Percentiles rank a stretch among this genome's conserved stretches.
phyloP scores from a whole-genome alignment of 805 yeast species.

The Teunomyces kruisii region DNA sequence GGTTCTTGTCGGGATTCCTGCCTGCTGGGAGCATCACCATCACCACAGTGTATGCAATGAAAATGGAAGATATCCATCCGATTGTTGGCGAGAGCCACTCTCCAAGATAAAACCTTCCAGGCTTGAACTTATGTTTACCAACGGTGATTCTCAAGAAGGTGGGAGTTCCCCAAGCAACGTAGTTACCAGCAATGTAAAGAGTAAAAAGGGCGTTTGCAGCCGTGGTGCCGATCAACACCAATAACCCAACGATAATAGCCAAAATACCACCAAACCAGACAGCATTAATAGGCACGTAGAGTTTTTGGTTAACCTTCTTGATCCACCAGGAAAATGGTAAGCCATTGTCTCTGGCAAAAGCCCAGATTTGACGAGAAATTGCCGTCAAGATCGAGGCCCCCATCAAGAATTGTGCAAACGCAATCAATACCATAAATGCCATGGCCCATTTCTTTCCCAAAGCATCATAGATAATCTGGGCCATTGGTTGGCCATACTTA shows the following conservation, averaged over 20 bases:
- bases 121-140: conserved; percentile 43
- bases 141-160: conserved; percentile 51
- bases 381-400: conserved; percentile 63
- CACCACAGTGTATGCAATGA: conserved; percentile 53
- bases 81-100: conserved; percentile 12
- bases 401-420: conserved; percentile 64
- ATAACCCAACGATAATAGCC: conserved; percentile 51
- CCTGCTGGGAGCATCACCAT: conserved; percentile 63
- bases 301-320: conserved; percentile 54
- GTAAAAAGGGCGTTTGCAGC: conserved; percentile 63
- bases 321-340: conserved; percentile 59
- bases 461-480: conserved; percentile 61
- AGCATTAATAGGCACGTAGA: conserved; percentile 65
- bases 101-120: conserved; percentile 71
- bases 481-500: conserved; percentile 60
- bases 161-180: conserved; percentile 64
- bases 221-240: conserved; percentile 58
- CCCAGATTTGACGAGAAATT: conserved; percentile 70
- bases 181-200: conserved; percentile 60
- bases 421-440: conserved; percentile 58
- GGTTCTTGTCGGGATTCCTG: conserved; percentile 36
- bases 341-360: conserved; percentile 76
- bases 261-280: conserved; percentile 51
- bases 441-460: conserved; percentile 66
- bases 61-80: conserved; percentile 35